Evolutionary conservation across 2,329 filamentous ascomycete genomes (phyloP), one percentile per base, ranked within the genome.

Genomic region (Amauroascus verrucosus): DNA sequence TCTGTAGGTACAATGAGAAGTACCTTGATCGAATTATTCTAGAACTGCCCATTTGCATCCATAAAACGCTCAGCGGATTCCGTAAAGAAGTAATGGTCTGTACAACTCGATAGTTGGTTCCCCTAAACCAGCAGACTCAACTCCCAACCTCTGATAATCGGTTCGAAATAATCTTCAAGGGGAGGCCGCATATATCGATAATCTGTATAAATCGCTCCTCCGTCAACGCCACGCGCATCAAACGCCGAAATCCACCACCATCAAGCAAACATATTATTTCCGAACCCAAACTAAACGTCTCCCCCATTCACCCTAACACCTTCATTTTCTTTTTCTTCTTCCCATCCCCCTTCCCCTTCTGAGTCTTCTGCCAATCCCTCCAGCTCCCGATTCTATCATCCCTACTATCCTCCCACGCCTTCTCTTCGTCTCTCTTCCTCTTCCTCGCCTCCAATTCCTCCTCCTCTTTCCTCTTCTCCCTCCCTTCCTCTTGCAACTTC

Each of bases 401-500:
- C 45, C 93, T 77, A 24, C 86, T 95, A 64, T 87, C 83, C 75
- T 98, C 93, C 93, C 93, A 98, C 58, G 90, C 86, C 72, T 93
- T 83, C 60, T 97, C 89, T 68, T 93, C 88, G 66, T 97, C 89
- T 56, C 93, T 79, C 79, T 91, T 91, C 61, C 86, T 79, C 73
- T 90, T 91, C 63, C 87, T 76, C 61, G 79, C 80, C 63, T 91
- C 88, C 8, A 86, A 57, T 72, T 96, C 91, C 62, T 89, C 86
- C 20, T 98, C 93, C 63, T 83, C 83, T 67, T 85, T 86, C 65
- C 83, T 81, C 77, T 94, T 84, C 74, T 93, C 85, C 52, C 93
- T 78, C 6, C 93, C 93, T 70, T 98, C 91, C 70, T 98, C 93
- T 71, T 95, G 88, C 84, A 98, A 85, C 75, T 93, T 86, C 38